Base-by-base conservation (phyloP, 1,284 basidiomycete species). In the Trichosporon coremiiforme region DNA sequence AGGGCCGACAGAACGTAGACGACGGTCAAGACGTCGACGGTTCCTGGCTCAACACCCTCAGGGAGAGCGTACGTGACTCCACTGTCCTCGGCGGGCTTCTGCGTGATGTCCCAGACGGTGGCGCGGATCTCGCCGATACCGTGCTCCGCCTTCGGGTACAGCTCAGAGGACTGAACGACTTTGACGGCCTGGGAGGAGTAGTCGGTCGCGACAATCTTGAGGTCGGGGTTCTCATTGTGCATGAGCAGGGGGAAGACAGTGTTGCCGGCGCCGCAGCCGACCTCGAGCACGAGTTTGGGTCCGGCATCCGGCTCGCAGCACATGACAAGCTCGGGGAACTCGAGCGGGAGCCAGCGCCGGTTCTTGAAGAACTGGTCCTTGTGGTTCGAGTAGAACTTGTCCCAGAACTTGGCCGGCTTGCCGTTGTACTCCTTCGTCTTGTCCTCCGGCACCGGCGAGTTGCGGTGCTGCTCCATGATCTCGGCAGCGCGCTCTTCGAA, bases 1-100 rank as follows among this genome's bases (percentile, higher is more conserved):
- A 99, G 85, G 0, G 97, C 97, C 67, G 93, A 95, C 67, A 99
- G 85, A 15, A 98, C 95, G 79, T 98, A 99, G 64, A 99, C 92
- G 73, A 98, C 88, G n/a, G 95, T 89, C 50, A 94, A 86, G 38
- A 98, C 89, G 78, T 99, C 95, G 17, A 95, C 90, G 10, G 87
- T 89, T 13, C 84, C 88, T 5, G 89, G 88, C 64, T 85, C 82
- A 20, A 95, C 79, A 35, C 87, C 88, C 1, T 87, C 84, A 0
- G 95, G 95, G 1, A 94, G 85, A 12, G 73, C 73, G 5, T 84
- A 78, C 20, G 70, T 71, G 36, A 66, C 68, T 15, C 55, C 60
- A 67, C 33, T 45, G 33, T 35, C 60, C 31, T 29, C 33, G 33
- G 29, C 35, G 7, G 71, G 75, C 10, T 77, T 76, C 5, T 90